Conservation (phyloP, 192 early-diverging fungal genomes). For the Gaertneriomyces sp. region DNA sequence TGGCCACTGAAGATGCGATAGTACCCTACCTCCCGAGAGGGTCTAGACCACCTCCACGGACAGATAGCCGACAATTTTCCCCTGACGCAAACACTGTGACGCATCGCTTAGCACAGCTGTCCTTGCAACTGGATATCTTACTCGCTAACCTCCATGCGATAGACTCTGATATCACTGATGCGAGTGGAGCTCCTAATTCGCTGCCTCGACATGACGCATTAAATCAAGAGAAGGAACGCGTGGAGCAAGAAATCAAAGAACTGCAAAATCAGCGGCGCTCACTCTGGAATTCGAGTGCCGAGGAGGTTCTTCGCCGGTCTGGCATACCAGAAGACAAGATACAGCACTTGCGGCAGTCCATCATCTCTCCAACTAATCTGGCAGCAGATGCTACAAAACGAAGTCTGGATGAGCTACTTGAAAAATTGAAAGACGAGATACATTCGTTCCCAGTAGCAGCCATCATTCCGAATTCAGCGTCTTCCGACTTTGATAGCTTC, state of each 20-base stretch:
- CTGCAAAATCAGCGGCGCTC: not conserved
- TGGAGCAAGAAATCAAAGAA: not conserved
- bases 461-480: too few relatives aligned
- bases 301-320: not conserved
- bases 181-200: not conserved
- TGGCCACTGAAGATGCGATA: not conserved
- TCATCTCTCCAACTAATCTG: not conserved
- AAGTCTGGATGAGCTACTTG: not conserved
- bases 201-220: conserved; percentile 2
- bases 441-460: too few relatives aligned
- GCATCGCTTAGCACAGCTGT: not conserved
- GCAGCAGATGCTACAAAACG: not conserved
- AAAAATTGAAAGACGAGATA: not conserved
- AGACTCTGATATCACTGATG: not conserved
- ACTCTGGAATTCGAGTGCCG: too few relatives aligned
- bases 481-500: not conserved
- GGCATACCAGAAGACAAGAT: not conserved
- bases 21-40: not conserved
- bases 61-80: not conserved
- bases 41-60: not conserved
- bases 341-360: not conserved
- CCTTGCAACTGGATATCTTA: conserved; percentile 3
- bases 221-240: not conserved
- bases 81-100: too few relatives aligned
- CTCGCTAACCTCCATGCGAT: not conserved